Evolutionary conservation across 345 rosid genomes (phyloP).

Genomic region (Noccaea bulbosa): DNA sequence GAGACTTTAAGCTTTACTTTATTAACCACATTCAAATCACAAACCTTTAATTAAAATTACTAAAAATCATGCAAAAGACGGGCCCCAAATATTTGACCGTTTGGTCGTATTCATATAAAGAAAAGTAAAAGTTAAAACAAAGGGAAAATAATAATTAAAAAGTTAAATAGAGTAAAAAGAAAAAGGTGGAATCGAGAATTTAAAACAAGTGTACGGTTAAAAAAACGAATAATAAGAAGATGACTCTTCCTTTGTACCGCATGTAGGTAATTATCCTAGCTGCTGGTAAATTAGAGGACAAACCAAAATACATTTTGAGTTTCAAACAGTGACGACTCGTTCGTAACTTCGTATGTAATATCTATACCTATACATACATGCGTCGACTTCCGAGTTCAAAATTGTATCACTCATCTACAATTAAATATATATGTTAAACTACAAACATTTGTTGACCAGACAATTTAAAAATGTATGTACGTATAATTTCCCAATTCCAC

Average conservation of each 20-base stretch:
- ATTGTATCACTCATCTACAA: background rate
- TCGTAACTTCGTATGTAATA: no score
- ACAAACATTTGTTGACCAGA: background rate
- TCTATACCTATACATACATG: background rate
- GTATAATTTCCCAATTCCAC: background rate
- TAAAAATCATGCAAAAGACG: constrained; percentile 38
- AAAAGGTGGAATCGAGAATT: constrained; percentile 31
- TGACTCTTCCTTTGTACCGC: constrained; percentile 47
- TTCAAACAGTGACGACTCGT: constrained; percentile 33
- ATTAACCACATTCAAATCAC: constrained; percentile 36
- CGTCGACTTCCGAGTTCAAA: background rate
- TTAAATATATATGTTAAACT: background rate
- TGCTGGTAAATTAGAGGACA: constrained; percentile 40
- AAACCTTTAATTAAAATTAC: constrained; percentile 24
- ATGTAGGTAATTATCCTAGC: constrained; percentile 46
- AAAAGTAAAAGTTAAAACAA: constrained; percentile 41
- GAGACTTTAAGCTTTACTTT: constrained; percentile 45
- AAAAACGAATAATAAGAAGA: constrained; percentile 37
- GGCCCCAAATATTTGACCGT: constrained; percentile 46
- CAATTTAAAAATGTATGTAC: no score
- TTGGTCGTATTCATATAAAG: constrained; percentile 44
- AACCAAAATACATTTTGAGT: constrained; percentile 19
- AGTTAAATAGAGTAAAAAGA: constrained; percentile 22
- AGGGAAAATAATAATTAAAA: background rate
- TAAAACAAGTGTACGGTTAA: constrained; percentile 29